Evolutionary conservation across 768 basidiomycete genomes (phyloP).

Genomic region (Lactarius pseudohatsudake): DNA sequence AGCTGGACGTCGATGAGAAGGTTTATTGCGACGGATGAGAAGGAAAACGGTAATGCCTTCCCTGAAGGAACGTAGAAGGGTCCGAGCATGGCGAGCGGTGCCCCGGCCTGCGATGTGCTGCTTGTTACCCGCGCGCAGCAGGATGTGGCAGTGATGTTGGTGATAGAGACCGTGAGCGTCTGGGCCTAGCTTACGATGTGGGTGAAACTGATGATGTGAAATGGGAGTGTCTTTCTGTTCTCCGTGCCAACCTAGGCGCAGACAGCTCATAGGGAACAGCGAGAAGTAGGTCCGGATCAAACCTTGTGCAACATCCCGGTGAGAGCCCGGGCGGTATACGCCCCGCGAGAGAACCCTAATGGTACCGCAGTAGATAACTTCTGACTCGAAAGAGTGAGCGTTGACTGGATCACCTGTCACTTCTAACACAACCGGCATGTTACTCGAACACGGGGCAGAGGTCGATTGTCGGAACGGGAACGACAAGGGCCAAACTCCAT

Average conservation of each 20-base stretch:
- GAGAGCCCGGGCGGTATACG: slow-evolving; percentile 68
- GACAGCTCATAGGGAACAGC: neutral
- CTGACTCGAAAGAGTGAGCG: too few species aligned
- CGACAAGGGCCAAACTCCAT: neutral
- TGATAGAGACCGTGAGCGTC: slow-evolving; percentile 36
- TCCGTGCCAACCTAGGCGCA: slow-evolving; percentile 51
- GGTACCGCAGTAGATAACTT: neutral
- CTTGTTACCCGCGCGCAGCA: slow-evolving; percentile 38
- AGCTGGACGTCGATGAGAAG: slow-evolving; percentile 26
- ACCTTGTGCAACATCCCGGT: slow-evolving; percentile 71
- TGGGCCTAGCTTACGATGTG: slow-evolving; percentile 29
- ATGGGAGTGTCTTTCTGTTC: slow-evolving; percentile 22
- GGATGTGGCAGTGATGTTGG: slow-evolving; percentile 56
- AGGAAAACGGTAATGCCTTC: slow-evolving; percentile 35
- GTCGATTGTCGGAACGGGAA: neutral
- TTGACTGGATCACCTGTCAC: too few species aligned
- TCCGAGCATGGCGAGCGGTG: slow-evolving; percentile 72
- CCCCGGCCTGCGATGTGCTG: slow-evolving; percentile 75
- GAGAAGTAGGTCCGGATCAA: neutral
- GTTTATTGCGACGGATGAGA: slow-evolving; percentile 39
- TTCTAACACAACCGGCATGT: too few species aligned
- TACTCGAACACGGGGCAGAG: neutral
- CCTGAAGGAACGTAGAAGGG: slow-evolving; percentile 29
- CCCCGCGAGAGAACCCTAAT: slow-evolving; percentile 70
- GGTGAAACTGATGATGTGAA: slow-evolving; percentile 45